These are phyloP conservation scores for Daedaleopsis nitida DNA, from an alignment of 768 basidiomycete species.

Conservation along the genomic window DNA sequence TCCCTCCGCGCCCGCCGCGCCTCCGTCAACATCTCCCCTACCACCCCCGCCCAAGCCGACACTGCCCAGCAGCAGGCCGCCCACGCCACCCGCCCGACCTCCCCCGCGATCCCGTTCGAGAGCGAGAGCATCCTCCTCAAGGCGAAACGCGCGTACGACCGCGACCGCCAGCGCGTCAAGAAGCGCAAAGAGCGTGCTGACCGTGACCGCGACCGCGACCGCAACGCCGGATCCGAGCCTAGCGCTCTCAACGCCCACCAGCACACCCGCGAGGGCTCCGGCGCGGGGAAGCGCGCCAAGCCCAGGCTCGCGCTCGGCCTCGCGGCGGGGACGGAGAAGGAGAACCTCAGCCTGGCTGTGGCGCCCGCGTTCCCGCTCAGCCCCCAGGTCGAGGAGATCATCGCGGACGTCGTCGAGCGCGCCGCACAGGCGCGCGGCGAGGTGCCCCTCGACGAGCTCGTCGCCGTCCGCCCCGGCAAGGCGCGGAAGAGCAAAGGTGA, in stretches of 20 bases:
- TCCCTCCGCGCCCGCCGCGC: slow-evolving; percentile 7
- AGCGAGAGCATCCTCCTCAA: slow-evolving; percentile 31
- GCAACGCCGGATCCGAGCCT: not conserved
- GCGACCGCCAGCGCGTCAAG: slow-evolving; percentile 49
- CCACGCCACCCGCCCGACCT: slow-evolving; percentile 1
- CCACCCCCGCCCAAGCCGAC: slow-evolving; percentile 1
- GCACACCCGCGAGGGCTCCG: slow-evolving; percentile 3
- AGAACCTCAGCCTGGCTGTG: not conserved
- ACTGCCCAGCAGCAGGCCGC: not conserved
- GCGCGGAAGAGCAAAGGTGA: slow-evolving; percentile 45
- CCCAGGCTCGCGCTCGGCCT: not conserved
- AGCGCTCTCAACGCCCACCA: not conserved
- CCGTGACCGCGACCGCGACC: slow-evolving; percentile 14
- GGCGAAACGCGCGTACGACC: slow-evolving; percentile 51
- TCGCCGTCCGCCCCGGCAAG: slow-evolving; percentile 36
- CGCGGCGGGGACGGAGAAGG: not conserved
- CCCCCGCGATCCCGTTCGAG: slow-evolving; percentile 4
- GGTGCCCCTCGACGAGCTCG: slow-evolving; percentile 27
- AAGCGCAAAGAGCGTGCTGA: slow-evolving; percentile 39
- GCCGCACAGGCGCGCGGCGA: slow-evolving; percentile 14
- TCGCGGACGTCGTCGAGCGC: slow-evolving; percentile 21
- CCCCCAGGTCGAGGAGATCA: slow-evolving; percentile 13
- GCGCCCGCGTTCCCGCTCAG: slow-evolving; percentile 5
- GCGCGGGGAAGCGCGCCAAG: not conserved
- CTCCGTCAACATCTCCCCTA: not conserved